Evolutionary conservation across 1,284 basidiomycete genomes (phyloP).

Genomic region (Microbotryum lychnidis-dioicae): DNA sequence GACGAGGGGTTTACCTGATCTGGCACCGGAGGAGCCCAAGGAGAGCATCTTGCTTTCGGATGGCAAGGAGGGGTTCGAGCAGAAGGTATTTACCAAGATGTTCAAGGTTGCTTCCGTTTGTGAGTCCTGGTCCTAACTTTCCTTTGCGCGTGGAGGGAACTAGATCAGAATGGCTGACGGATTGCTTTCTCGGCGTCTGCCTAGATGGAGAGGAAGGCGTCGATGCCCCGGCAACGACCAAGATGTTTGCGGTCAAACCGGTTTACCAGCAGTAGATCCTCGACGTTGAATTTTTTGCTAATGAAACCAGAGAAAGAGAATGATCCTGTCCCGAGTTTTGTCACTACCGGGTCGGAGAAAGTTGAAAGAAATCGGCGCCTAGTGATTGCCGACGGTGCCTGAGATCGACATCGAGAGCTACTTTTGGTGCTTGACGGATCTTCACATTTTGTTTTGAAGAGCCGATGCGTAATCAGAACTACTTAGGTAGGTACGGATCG

Average conservation of each 20-base stretch:
- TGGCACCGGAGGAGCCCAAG: slow-evolving; percentile 25
- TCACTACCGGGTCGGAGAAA: no score
- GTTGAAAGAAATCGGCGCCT: no score
- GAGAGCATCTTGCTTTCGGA: slow-evolving; percentile 36
- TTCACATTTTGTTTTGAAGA: no score
- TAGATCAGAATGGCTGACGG: background rate
- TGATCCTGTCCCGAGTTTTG: no score
- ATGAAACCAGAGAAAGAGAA: background rate
- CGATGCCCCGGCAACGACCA: slow-evolving; percentile 33
- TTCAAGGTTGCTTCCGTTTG: slow-evolving; percentile 34
- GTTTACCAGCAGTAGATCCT: slow-evolving; percentile 8
- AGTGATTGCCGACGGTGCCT: no score
- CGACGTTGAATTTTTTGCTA: background rate
- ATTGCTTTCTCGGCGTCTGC: background rate
- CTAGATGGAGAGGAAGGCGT: slow-evolving; percentile 37
- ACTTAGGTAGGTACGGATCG: no score
- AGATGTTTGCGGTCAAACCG: slow-evolving; percentile 42
- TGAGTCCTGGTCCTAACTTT: slow-evolving; percentile 27
- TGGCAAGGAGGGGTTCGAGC: slow-evolving; percentile 42
- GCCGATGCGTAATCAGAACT: no score
- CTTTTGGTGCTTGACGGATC: no score
- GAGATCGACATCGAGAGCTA: no score
- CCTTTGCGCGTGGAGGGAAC: slow-evolving; percentile 2
- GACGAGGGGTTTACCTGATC: slow-evolving; percentile 13
- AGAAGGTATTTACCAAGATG: slow-evolving; percentile 41